Percentiles rank a stretch among this genome's conserved stretches.
These are phyloP conservation scores for Centrapalus pauciflorus DNA, from an alignment of 129 eudicot species.

Conservation along the genomic window DNA sequence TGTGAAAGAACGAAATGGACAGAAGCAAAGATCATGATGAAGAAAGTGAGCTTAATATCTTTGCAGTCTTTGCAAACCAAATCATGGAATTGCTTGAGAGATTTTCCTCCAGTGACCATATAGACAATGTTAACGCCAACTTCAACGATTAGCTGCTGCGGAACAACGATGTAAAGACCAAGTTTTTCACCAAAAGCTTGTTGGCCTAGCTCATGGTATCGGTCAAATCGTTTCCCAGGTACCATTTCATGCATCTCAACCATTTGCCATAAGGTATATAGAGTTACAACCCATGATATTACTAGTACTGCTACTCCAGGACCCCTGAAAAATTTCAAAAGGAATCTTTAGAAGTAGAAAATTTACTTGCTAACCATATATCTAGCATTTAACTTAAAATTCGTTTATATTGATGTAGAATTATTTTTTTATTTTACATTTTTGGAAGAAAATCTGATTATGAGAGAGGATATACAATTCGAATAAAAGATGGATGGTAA, in stretches of 20 bases:
- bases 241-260: slow-evolving; percentile 61
- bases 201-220: slow-evolving; percentile 58
- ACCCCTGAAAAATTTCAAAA: slow-evolving; percentile 40
- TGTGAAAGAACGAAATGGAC: slow-evolving; percentile 62
- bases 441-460: neutral
- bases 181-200: slow-evolving; percentile 55
- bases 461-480: neutral
- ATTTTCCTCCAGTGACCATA: slow-evolving; percentile 65
- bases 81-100: slow-evolving; percentile 36
- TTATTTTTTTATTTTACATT: too few species aligned
- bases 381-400: too few species aligned
- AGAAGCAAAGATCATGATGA: slow-evolving; percentile 64
- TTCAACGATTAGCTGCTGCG: slow-evolving; percentile 48
- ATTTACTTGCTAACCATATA: neutral
- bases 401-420: too few species aligned
- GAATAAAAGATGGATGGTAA: neutral
- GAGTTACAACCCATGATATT: slow-evolving; percentile 41
- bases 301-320: slow-evolving; percentile 38
- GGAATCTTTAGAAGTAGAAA: neutral
- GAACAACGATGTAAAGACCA: slow-evolving; percentile 44
- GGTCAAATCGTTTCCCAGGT: slow-evolving; percentile 54
- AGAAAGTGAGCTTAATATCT: slow-evolving; percentile 42
- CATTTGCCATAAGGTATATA: slow-evolving; percentile 61
- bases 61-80: slow-evolving; percentile 38
- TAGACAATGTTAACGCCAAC: slow-evolving; percentile 50